Base-by-base conservation (phyloP, 169 alveolate genomes). In the Cryptosporidium felis region DNA sequence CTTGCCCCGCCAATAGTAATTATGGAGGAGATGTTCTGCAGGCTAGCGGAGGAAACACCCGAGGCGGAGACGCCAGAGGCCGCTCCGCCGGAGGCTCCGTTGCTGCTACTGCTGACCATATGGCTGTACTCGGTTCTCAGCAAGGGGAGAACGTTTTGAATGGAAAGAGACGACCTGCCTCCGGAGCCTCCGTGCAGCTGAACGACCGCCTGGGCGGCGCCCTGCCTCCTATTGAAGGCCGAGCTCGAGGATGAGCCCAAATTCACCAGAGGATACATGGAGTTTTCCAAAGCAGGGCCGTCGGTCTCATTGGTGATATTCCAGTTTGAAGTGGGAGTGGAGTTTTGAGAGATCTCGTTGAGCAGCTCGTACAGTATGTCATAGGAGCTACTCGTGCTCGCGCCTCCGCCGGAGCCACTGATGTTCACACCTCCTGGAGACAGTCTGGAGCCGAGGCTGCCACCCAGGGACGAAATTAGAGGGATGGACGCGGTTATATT, bases 301-400 rank as follows among this genome's bases (percentile, higher is more conserved):
- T 74, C 82, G 2, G 51, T 53, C 30, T 74, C 82, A 32, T 56
- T 56, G 18, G 56, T 18, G 10, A 63, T 42, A 47, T 74, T 74
- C 82, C 82, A 74, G 16, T 74, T 74, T 12, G 81, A 65, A n/a
- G 82, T 32, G 10, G 60, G 65, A 51, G 82, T 36, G 3, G 82
- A 74, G 12, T 56, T 32, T 9, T 74, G 63, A 1, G 82, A 74
- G 8, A 74, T 74, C 1, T 74, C 82, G n/a, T 74, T 74, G 60
- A 74, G 56, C n/a, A 74, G 82, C 26, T 74, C 82, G 42, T 74
- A 74, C 40, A 74, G 26, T 26, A 74, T 74, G 8, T 74, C 82
- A 4, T 74, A 74, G 10, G 82, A 74, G 21, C 59, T 47, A 9
- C 81, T 62, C 4, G 21, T n/a, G 21, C 62, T n/a, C 30, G 26